A percentile compares a stretch with the other conserved stretches of the same genome.
Evolutionary conservation across 2,329 filamentous ascomycete species (phyloP).

Genomic region (Teratosphaeria pseudoeucalypti): DNA sequence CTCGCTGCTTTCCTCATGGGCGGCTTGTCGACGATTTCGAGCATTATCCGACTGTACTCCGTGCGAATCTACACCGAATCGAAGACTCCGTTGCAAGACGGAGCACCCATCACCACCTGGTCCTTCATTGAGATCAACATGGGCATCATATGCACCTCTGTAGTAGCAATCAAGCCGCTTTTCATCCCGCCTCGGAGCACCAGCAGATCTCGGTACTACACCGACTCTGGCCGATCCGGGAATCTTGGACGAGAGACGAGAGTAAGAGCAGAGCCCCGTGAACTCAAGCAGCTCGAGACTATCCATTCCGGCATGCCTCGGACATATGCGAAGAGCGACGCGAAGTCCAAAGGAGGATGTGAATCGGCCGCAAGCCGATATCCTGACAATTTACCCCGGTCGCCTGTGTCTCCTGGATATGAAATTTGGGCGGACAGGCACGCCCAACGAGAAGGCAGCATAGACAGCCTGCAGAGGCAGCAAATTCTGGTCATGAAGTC

Average conservation of each 20-base stretch:
- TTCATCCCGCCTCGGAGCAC: conserved; percentile 1
- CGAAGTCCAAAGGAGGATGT: not conserved
- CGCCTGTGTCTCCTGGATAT: not conserved
- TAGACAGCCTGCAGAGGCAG: not conserved
- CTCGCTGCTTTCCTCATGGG: conserved; percentile 17
- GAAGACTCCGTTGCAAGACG: conserved; percentile 16
- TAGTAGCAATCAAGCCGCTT: conserved; percentile 12
- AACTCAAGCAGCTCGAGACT: not conserved
- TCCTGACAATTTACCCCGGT: not conserved
- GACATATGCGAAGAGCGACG: not conserved
- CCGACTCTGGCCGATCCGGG: not conserved
- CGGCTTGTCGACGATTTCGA: conserved; percentile 18
- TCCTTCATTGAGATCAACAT: conserved; percentile 25
- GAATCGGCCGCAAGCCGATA: not conserved
- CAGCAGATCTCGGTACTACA: not conserved
- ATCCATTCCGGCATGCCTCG: not conserved
- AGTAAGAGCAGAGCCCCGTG: not conserved
- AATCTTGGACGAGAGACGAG: not conserved
- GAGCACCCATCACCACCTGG: conserved; percentile 21
- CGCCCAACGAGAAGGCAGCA: not conserved
- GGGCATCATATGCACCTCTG: conserved; percentile 22
- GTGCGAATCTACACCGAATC: conserved; percentile 20
- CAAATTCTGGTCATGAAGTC: not conserved
- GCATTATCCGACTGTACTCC: conserved; percentile 22
- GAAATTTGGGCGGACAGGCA: not conserved